Base-by-base conservation (phyloP, 2,329 filamentous ascomycete species). In the Colletotrichum sp. region DNA sequence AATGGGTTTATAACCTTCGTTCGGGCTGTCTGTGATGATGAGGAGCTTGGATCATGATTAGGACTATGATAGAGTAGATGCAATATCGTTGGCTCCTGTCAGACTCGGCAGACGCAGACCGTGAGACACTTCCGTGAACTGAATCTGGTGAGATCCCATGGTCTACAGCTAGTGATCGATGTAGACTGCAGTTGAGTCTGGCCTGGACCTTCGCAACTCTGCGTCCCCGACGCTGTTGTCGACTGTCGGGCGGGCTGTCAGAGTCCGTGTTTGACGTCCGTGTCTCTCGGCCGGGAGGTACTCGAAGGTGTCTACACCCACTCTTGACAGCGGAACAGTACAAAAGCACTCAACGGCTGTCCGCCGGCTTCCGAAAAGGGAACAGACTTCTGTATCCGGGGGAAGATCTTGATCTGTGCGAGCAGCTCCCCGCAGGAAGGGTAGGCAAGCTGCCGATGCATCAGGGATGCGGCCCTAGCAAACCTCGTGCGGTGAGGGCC, bases 1-100 rank as follows among this genome's bases (percentile, higher is more conserved):
- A 69, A 69, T 65, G 49, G 74, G 36, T 74, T 76, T 74, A 76
- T 76, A 76, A 76, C 32, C 70, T 76, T 75, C 22, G 27, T 22
- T 65, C 32, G 29, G 69, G 11, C 32, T 39, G 70, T 66, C 59
- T 34, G 65, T 69, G 74, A n/a, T 27, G 16, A 9, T 19, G 16
- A 16, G 61, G 55, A 63, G 29, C 34, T 52, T 32, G 27, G 59
- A 36, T 52, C 32, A 25, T 29, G 19, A n/a, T n/a, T 7, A 36
- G n/a, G 7, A 52, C 64, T 29, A 59, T 34, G 19, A 64, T 61
- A 9, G 34, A 63, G 22, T 19, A 27, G 32, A 59, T 32, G 64
- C 34, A 11, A 16, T 49, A 19, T 73, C 59, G 32, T 29, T 49
- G 7, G 62, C 32, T 65, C 44, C 72, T 29, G 57, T 30, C 70